Evolutionary conservation across 2,329 filamentous ascomycete genomes (phyloP).

Genomic region (Zarea fungicola): DNA sequence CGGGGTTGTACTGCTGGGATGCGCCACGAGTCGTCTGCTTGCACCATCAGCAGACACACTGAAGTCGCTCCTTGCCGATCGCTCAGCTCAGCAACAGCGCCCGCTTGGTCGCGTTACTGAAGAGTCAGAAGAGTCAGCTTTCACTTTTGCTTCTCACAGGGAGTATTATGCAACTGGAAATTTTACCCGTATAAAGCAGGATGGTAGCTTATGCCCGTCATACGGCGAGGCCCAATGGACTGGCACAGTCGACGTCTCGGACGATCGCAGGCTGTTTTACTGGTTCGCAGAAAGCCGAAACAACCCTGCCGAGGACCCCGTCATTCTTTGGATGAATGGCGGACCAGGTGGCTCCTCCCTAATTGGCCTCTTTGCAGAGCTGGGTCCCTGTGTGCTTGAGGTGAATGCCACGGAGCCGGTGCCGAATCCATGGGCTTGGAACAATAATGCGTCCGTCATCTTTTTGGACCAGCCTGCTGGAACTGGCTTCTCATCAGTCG

Average conservation of each 20-base stretch:
- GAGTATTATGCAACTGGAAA: not conserved
- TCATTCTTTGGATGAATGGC: conserved; percentile 83
- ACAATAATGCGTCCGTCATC: conserved; percentile 27
- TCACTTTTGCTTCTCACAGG: not conserved
- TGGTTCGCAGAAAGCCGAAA: conserved; percentile 94
- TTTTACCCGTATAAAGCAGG: conserved; percentile 1
- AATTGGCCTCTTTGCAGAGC: conserved; percentile 11
- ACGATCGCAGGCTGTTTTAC: conserved; percentile 10
- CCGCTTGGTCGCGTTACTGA: not conserved
- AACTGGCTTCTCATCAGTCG: conserved; percentile 47
- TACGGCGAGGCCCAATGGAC: conserved; percentile 11
- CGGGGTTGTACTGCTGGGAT: not conserved
- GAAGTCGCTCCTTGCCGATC: not conserved
- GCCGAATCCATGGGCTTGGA: conserved; percentile 17
- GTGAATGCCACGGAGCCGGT: conserved; percentile 12
- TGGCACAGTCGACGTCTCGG: conserved; percentile 9
- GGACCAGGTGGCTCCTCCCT: conserved; percentile 83
- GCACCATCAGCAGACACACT: not conserved
- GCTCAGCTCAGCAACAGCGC: not conserved
- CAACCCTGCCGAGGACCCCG: conserved; percentile 84
- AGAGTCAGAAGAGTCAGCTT: not conserved
- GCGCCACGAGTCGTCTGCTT: not conserved
- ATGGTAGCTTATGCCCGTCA: not conserved
- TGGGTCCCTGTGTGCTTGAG: conserved; percentile 17
- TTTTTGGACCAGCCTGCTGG: conserved; percentile 49